Evolutionary conservation across 106 monocot species (phyloP), one percentile per base, ranked within the genome.

Genomic region (Dendrobium chrysotoxum): DNA sequence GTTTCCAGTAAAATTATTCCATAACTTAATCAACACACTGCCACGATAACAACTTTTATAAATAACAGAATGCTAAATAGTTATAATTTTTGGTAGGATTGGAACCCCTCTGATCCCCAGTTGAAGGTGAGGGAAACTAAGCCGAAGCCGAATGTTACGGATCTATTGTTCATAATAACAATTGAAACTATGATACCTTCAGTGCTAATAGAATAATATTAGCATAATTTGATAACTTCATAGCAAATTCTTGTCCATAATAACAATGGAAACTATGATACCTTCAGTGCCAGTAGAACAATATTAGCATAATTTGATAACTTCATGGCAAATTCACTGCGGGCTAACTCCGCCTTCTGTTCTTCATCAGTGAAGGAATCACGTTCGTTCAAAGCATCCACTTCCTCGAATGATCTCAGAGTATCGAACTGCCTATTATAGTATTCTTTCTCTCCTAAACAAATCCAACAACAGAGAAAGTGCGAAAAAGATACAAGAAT

Each of bases 251-350:
- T 35, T 35, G 35, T 35, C 35, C 3, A 35, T 35, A 35, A 28
- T 35, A 15, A 68, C 25, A 68, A 68, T 68, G 13, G 4, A 28
- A 35, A 31, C 1, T 15, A 70, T 30, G 10, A 70, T 30, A 96
- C 96, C 93, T 96, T 96, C 53, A 96, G 81, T 5, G 78, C 82
- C 79, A 96, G 79, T 2, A 96, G 85, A 65, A 80, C 21, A 50
- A 96, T 81, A 81, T 96, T 96, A 68, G 96, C 93, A 81, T 86
- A 90, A 57, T 96, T 96, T 7, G 96, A 96, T 31, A 96, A 87
- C 68, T 84, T 88, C 93, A 92, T 96, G 17, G 93, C 87, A 79
- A 93, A 90, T 76, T 93, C 96, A 82, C 83, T 89, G 26, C 90
- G 82, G 0, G 66, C 74, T 77, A 90, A 81, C 82, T 88, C 84